Percentiles rank a stretch among this genome's conserved stretches.
Evolutionary conservation across 2,329 filamentous ascomycete genomes (phyloP).

Genomic region (Trichoderma pleuroti): DNA sequence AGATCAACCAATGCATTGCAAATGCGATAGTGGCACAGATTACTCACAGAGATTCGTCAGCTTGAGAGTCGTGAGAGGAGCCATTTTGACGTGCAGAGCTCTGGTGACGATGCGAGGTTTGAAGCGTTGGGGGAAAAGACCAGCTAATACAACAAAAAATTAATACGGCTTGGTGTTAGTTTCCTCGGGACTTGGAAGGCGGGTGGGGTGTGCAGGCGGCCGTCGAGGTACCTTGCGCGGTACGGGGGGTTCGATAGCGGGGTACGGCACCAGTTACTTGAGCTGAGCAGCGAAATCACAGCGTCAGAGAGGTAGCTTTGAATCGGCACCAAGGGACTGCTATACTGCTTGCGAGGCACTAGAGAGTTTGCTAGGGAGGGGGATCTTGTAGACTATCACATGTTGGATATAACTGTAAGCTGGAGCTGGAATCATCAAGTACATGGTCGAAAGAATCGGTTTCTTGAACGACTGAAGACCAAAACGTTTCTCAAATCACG

Average conservation of each 20-base stretch:
- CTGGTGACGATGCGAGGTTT: neutral
- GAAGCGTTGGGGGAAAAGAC: constrained; percentile 1
- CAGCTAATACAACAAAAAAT: neutral
- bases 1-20: neutral
- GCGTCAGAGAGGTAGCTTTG: neutral
- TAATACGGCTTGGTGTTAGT: neutral
- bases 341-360: neutral
- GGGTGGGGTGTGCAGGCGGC: neutral
- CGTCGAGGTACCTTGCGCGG: neutral
- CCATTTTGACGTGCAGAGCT: constrained; percentile 10
- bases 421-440: neutral
- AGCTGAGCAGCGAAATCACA: neutral
- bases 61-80: constrained; percentile 20
- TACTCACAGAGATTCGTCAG: constrained; percentile 25
- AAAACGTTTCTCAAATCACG: neutral
- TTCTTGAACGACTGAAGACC: neutral
- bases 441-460: neutral
- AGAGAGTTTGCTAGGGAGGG: neutral
- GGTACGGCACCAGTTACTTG: neutral
- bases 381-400: neutral
- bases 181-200: neutral
- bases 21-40: neutral
- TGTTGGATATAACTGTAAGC: neutral
- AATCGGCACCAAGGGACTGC: neutral
- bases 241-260: neutral